Conservation (phyloP, 495 filamentous ascomycete species). For the Terfezia boudieri region DNA sequence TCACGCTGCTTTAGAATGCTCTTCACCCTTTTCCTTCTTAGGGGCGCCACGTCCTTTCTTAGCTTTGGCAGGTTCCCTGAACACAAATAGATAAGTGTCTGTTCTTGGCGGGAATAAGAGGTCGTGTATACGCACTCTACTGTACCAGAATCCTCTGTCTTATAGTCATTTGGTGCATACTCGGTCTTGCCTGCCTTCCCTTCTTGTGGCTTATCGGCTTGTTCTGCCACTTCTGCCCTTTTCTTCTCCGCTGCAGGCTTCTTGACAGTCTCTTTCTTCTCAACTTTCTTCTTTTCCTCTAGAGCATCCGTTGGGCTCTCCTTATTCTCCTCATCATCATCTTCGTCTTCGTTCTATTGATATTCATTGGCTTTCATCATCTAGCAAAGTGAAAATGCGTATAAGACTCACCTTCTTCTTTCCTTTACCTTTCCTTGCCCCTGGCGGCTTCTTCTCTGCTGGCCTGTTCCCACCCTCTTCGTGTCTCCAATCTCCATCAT, state of each 20-base stretch:
- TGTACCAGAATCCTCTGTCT: constrained; percentile 3
- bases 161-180: not conserved
- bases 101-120: constrained; percentile 2
- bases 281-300: constrained; percentile 5
- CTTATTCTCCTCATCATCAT: constrained; percentile 6
- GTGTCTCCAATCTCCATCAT: constrained; percentile 47
- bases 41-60: not conserved
- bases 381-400: not conserved
- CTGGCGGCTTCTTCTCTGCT: not conserved
- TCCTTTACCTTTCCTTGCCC: not conserved
- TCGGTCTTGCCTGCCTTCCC: constrained; percentile 9
- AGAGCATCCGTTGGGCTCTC: constrained; percentile 12
- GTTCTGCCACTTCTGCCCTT: constrained; percentile 3
- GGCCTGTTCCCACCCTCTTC: constrained; percentile 34
- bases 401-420: not conserved
- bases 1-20: not conserved
- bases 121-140: not conserved
- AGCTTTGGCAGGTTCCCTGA: not conserved
- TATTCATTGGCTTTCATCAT: not conserved
- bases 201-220: constrained; percentile 17
- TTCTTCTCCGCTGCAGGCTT: constrained; percentile 2
- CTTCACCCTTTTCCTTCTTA: constrained; percentile 1
- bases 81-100: not conserved
- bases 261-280: constrained; percentile 5
- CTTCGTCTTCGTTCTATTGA: constrained; percentile 2